phyloP scores from a whole-genome alignment of 345 rosid genomes.

The Pistacia atlantica region DNA sequence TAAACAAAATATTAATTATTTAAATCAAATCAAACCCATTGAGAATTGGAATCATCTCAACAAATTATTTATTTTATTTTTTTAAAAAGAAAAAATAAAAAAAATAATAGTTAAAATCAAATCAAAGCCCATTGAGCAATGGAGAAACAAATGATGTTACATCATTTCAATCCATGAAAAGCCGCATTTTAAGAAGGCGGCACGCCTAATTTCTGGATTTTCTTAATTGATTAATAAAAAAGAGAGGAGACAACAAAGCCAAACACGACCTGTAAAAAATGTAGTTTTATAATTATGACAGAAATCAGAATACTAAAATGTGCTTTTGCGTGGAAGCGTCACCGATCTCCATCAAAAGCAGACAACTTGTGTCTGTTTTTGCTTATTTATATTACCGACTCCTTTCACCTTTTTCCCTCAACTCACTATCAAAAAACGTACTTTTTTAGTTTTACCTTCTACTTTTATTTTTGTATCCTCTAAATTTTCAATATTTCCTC shows the following conservation, averaged over 20 bases:
- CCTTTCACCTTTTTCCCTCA: background rate
- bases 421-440: no score
- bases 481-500: no score
- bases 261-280: background rate
- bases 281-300: background rate
- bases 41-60: no score
- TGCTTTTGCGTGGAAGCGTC: slow-evolving; percentile 9
- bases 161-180: slow-evolving; percentile 19
- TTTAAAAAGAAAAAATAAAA: no score
- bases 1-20: no score
- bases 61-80: no score
- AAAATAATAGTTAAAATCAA: no score
- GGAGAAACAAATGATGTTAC: background rate
- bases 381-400: background rate
- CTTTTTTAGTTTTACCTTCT: no score
- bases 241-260: background rate
- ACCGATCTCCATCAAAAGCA: slow-evolving; percentile 26
- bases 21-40: no score
- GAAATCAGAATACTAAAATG: background rate
- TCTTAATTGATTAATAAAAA: no score
- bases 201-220: slow-evolving; percentile 10
- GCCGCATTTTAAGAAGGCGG: slow-evolving; percentile 24
- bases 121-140: no score
- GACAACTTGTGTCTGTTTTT: slow-evolving; percentile 16
- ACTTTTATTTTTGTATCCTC: no score